These are phyloP conservation scores for Neurospora discreta DNA, from an alignment of 495 filamentous ascomycete genomes.

Conservation along the genomic window DNA sequence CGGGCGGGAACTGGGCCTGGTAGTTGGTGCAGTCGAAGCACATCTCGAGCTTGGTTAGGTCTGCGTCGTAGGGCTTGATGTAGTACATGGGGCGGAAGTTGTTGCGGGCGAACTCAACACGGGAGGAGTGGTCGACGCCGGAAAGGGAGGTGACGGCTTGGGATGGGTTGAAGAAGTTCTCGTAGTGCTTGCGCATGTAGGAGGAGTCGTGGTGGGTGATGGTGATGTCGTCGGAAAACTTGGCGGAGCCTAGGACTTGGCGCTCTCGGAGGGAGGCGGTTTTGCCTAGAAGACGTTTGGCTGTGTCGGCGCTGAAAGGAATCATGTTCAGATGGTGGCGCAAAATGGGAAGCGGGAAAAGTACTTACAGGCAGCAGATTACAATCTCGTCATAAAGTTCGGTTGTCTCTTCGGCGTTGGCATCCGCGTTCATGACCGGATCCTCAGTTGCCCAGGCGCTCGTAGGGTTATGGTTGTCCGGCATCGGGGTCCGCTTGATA, in stretches of 20 bases:
- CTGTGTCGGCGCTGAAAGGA: conserved; percentile 47
- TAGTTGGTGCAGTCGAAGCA: conserved; percentile 80
- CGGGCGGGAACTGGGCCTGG: conserved; percentile 64
- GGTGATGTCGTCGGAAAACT: conserved; percentile 74
- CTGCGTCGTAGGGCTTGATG: conserved; percentile 55
- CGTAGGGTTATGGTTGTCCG: conserved; percentile 24
- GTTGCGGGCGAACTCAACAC: conserved; percentile 16
- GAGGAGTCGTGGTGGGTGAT: conserved; percentile 67
- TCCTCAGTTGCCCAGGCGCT: conserved; percentile 20
- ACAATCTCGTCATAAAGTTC: conserved; percentile 62
- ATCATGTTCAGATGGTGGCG: neutral
- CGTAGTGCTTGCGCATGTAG: conserved; percentile 69
- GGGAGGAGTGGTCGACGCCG: conserved; percentile 20
- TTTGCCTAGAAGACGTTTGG: conserved; percentile 51
- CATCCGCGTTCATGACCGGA: conserved; percentile 11
- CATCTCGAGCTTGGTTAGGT: conserved; percentile 69
- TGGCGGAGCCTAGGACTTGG: conserved; percentile 60
- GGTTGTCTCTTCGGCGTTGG: conserved; percentile 10
- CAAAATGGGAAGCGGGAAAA: neutral
- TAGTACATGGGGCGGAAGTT: conserved; percentile 71
- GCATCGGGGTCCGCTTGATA: conserved; percentile 18
- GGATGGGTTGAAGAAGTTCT: conserved; percentile 49
- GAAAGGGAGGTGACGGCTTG: conserved; percentile 13
- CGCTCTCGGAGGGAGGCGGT: conserved; percentile 54
- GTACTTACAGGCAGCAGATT: conserved; percentile 45